Base-by-base conservation (phyloP, 352 stramenopile species). In the Pythium oligandrum region DNA sequence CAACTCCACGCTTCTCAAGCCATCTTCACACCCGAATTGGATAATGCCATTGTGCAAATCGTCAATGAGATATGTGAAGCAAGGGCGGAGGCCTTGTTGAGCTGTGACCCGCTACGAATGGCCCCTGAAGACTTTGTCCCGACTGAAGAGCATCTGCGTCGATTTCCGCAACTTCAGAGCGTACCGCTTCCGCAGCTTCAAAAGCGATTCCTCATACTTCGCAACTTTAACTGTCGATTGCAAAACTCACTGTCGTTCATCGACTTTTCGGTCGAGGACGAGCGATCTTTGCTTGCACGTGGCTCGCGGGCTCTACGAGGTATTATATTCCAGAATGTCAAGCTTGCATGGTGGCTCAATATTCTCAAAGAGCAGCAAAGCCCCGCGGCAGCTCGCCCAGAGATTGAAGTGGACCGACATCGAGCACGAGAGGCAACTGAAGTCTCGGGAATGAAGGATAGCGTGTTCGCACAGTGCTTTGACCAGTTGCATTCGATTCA, bases 161-260 rank as follows among this genome's bases (percentile, higher is more conserved):
- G 57, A 1, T 87, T 79, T 40, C 65, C 71, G 6, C 73, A 63
- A 33, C 58, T 95, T 32, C 52, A 55, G 3, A 65, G 49, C 1
- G 50, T 93, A 26, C 62, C 81, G 4, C 60, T 93, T 2, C 55
- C 67, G 30, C 63, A 78, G 3, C 61, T 95, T 0, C 83, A 91
- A 53, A 78, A 74, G 40, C 83, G 85, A 6, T 93, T 95, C 63
- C 63, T 95, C 38, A 83, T 95, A 46, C 51, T 95, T 39, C 79
- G 85, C 31, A 95, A 93, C 53, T 93, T 95, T 38, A 95, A 95
- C 56, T 90, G 81, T 42, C 72, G 85, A 2, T 61, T 95, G 4
- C 85, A 95, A 52, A 93, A 86, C 40, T 90, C 85, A 10, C 63
- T 95, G 2, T 83, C 81, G 44, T 92, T 93, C 40, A 88, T 95